Evolutionary conservation across 2,329 filamentous ascomycete species (phyloP).

Genomic region (Podosphaera fusca): DNA sequence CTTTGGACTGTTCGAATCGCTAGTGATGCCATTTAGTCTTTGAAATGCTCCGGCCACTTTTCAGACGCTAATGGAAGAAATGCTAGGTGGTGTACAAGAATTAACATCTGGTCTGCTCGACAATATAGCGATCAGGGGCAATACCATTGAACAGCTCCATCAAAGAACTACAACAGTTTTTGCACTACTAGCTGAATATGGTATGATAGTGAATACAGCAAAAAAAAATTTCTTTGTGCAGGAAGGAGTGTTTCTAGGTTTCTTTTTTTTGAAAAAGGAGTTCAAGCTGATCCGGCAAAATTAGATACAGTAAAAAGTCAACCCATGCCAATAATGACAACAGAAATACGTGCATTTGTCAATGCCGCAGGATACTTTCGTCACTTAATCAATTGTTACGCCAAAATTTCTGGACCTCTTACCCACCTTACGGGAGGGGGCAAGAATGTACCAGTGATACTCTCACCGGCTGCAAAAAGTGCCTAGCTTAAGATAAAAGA

Average conservation of each 20-base stretch:
- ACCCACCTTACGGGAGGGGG: neutral
- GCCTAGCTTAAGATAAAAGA: neutral
- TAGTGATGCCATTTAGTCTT: constrained; percentile 2
- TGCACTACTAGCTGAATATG: neutral
- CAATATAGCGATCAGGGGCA: neutral
- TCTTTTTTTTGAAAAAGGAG: neutral
- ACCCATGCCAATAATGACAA: neutral
- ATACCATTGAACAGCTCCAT: neutral
- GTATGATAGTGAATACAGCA: neutral
- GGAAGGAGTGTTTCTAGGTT: neutral
- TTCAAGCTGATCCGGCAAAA: neutral
- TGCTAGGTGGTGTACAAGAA: neutral
- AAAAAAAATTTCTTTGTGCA: neutral
- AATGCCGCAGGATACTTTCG: neutral
- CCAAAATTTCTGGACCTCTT: neutral
- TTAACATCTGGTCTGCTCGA: neutral
- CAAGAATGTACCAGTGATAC: neutral
- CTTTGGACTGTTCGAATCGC: neutral
- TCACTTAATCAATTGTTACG: neutral
- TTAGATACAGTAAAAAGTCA: neutral
- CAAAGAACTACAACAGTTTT: neutral
- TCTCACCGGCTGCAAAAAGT: neutral
- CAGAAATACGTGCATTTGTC: neutral
- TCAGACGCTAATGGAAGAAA: neutral
- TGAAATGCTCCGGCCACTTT: constrained; percentile 1